Base-by-base conservation (phyloP, 805 yeast genomes). In the Zygosaccharomyces siamensis region DNA sequence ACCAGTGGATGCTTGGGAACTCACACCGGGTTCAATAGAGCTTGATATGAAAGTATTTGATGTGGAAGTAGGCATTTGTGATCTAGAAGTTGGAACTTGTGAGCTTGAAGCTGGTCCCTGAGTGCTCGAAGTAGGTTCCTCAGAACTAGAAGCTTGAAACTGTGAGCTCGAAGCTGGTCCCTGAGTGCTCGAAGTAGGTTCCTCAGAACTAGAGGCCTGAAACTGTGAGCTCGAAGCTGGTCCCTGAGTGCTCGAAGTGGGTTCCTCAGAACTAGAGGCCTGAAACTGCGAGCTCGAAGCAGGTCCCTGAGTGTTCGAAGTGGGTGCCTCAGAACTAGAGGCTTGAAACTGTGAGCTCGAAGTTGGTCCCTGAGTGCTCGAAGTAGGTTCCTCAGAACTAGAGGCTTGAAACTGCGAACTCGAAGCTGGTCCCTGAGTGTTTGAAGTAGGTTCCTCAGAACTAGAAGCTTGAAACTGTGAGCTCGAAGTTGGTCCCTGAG, bases 391-490 rank as follows among this genome's bases (percentile, higher is more conserved):
- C n/a, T 36, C 23, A 6, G 36, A 14, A 14, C 23, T 36, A 36
- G 39, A 36, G 8, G 20, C 10, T 7, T 6, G 27, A 8, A 18
- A 16, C 20, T 32, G 36, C 20, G 36, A 32, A 18, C 36, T 40
- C 7, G 43, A 40, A 20, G 43, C 30, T 24, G 31, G 31, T 38
- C 20, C 42, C 16, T 38, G 42, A 10, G 42, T 21, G 30, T 28
- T 38, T 7, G 30, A 38, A 38, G 27, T 14, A 21, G 30, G 30
- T 21, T 7, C 23, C 18, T 27, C 30, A 21, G 39, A 36, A 38
- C 30, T 21, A 20, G 42, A 38, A 11, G 30, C 16, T 18, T 31
- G 35, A 21, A 21, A 21, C 23, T 30, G 36, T 12, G 44, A 16
- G 14, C 36, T 40, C 6, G 47, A 27, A 30, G 31, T 7, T 32